Evolutionary conservation across 2,329 filamentous ascomycete species (phyloP).

Genomic region (Ceratocystis eucalypticola): DNA sequence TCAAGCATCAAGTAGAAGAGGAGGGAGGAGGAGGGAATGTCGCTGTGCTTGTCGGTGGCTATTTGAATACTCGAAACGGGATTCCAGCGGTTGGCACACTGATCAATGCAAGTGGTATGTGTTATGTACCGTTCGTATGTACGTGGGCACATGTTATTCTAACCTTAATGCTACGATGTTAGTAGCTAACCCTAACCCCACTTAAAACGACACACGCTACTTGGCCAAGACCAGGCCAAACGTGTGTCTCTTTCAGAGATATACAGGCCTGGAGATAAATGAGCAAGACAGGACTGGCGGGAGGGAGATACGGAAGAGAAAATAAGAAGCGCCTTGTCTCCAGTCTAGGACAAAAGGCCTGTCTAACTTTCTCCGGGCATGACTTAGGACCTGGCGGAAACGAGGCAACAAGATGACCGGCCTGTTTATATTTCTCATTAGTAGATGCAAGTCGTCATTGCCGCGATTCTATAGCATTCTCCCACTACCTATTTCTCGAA

Average conservation of each 20-base stretch:
- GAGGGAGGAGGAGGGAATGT: too few species aligned
- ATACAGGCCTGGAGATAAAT: neutral
- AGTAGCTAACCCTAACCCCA: neutral
- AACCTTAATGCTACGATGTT: neutral
- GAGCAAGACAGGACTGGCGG: neutral
- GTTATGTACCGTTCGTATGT: neutral
- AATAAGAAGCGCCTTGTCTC: neutral
- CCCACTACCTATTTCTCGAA: neutral
- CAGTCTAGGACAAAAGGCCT: neutral
- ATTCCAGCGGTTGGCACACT: neutral
- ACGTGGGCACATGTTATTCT: neutral
- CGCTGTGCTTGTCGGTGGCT: too few species aligned
- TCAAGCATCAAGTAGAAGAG: neutral
- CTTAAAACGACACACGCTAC: constrained; percentile 1
- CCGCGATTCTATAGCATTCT: neutral
- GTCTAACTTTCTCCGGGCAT: neutral
- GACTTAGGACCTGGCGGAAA: neutral
- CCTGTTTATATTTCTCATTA: neutral
- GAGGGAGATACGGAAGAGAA: neutral
- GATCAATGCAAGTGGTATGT: neutral
- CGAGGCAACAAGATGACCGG: neutral
- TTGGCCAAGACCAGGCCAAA: neutral
- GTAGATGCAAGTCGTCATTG: neutral
- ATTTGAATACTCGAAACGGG: too few species aligned
- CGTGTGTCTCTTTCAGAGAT: neutral